Base-by-base conservation (phyloP, 2,329 filamentous ascomycete species). In the Leptosphaerulina australis region DNA sequence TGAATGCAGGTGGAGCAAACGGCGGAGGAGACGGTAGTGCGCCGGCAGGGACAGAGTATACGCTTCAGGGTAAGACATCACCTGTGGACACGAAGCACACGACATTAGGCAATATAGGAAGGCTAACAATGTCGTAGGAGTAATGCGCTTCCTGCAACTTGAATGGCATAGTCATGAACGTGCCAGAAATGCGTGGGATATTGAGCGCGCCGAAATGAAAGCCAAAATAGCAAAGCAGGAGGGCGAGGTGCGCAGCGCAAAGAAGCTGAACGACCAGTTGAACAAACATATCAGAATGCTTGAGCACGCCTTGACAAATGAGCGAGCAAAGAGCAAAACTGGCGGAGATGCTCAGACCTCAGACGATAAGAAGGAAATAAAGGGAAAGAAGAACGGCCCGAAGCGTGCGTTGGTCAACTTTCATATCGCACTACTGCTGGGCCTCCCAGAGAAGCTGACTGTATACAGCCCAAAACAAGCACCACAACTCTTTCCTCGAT, bases 161-260 rank as follows among this genome's bases (percentile, higher is more conserved):
- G 93, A 99, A 83, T 99, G 94, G 94, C 94, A 99, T 76, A 88
- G 91, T 62, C 93, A 99, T 74, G 94, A 99, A 77, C 89, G 94
- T 76, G 94, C 97, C 71, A 86, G 94, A 66, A 99, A 99, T 76
- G 88, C 91, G 28, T 99, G 94, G 94, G 94, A 99, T 75, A 99
- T 99, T 71, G 94, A 99, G 76, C 88, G 91, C 70, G 94, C 96
- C 66, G 94, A 99, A 78, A 97, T 99, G 94, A 96, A 96, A 79
- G 91, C 90, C 62, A 87, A 95, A 68, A 97, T 99, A 77, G 93
- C 93, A 41, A 88, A 90, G 67, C 84, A 97, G 59, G 94, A 99
- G 76, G 94, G 94, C 45, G 90, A 96, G 62, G 84, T 88, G 24
- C 83, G 92, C 58, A 90, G 93, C 60, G 88, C 90, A 40, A 94